Base-by-base conservation (phyloP, 2,329 filamentous ascomycete species). In the Lanzia echinophila region DNA sequence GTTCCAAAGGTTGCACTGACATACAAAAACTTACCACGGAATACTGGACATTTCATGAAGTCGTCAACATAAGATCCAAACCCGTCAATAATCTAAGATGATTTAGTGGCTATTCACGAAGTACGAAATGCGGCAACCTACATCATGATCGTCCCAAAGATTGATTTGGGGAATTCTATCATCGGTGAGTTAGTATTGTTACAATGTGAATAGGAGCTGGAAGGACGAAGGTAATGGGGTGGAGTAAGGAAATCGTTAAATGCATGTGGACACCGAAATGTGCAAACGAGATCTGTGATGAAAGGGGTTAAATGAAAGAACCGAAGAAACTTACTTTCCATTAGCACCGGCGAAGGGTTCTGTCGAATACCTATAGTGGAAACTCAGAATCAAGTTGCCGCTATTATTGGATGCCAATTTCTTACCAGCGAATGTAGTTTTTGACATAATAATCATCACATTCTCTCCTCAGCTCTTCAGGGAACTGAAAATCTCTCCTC, bases 81-180 rank as follows among this genome's bases (percentile, higher is more conserved):
- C 0, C 94, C 94, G 69, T 91, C 87, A 61, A 92, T 94, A 61
- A 91, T 90, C 64, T 54, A 39, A 19, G 73, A 67, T 55, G 6
- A 45, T 36, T 53, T 48, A 48, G 43, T 11, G n/a, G 15, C 1
- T 20, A 39, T 6, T 15, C 1, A 2, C 31, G 6, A 17, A 32
- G n/a, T 15, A 6, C n/a, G 10, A 24, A 12, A 10, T 34, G 28
- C 34, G 2, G 12, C 3, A 38, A 17, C 36, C 72, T 74, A 81
- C 68, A 67, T 94, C 88, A 68, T 97, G 94, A 63, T 99, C 94
- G 69, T 99, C 94, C 91, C 92, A 99, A 43, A 99, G 88, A 66
- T 97, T 99, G 60, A 99, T 74, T 81, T 96, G 95, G 1, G 94
- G 85, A 58, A 99, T 97, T 28, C n/a, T n/a, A n/a, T n/a, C n/a